A percentile compares a stretch with the other conserved stretches of the same genome.
phyloP scores from a whole-genome alignment of 2,329 filamentous ascomycete species.

The Curvularia hawaiiensis region DNA sequence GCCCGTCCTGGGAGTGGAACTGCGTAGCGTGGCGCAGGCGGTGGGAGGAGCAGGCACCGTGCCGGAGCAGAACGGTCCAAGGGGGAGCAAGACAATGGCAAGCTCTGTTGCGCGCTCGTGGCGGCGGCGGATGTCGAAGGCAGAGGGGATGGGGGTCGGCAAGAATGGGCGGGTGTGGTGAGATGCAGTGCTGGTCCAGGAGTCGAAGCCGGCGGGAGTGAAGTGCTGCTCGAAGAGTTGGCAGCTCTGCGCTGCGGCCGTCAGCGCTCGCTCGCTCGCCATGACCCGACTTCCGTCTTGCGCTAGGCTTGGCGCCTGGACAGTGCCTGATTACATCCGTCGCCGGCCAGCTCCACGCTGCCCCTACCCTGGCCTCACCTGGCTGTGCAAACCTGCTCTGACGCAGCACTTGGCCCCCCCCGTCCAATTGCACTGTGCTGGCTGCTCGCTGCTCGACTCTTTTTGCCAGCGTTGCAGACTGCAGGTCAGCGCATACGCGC shows the following conservation, averaged over 20 bases:
- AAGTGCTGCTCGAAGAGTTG: constrained; percentile 9
- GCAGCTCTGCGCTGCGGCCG: constrained; percentile 10
- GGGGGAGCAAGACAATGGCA: constrained; percentile 5
- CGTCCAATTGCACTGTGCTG: neutral
- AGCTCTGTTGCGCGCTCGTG: constrained; percentile 2
- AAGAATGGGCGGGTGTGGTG: constrained; percentile 23
- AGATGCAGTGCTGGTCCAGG: constrained; percentile 10
- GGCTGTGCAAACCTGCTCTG: neutral
- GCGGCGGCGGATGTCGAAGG: neutral
- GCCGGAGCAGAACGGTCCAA: constrained; percentile 6
- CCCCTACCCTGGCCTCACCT: neutral
- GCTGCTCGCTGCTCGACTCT: neutral
- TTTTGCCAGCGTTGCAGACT: neutral
- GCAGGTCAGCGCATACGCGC: neutral
- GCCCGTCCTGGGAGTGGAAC: constrained; percentile 15
- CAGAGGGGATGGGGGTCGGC: constrained; percentile 13
- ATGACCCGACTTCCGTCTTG: constrained; percentile 22
- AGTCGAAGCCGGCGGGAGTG: constrained; percentile 12
- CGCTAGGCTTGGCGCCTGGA: constrained; percentile 19
- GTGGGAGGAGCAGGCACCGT: constrained; percentile 5
- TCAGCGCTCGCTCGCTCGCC: constrained; percentile 15
- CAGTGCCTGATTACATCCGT: constrained; percentile 18
- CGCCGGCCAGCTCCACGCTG: constrained; percentile 3
- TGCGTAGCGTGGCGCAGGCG: constrained; percentile 16
- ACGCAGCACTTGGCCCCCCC: constrained; percentile 1